A percentile compares a stretch with the other conserved stretches of the same genome.
These are phyloP conservation scores for Penicillium alfredii DNA, from an alignment of 495 filamentous ascomycete genomes.

Conservation along the genomic window DNA sequence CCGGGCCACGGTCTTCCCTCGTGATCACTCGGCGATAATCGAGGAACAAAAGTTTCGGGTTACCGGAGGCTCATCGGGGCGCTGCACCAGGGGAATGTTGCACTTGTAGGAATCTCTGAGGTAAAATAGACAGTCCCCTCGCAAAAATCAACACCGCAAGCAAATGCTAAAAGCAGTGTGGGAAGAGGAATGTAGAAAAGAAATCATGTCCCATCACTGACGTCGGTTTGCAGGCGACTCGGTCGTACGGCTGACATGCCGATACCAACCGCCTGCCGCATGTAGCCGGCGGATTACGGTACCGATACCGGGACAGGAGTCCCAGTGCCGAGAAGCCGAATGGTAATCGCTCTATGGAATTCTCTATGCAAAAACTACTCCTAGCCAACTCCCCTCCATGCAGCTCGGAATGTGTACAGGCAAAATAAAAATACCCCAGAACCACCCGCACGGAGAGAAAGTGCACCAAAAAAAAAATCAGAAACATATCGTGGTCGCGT, in stretches of 20 bases:
- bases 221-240: slow-evolving; percentile 20
- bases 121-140: not conserved
- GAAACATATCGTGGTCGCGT: slow-evolving; percentile 9
- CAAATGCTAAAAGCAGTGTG: slow-evolving; percentile 4
- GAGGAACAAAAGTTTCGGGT: slow-evolving; percentile 22
- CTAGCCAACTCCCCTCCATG: slow-evolving; percentile 12
- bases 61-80: slow-evolving; percentile 29
- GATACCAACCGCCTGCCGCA: slow-evolving; percentile 28
- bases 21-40: slow-evolving; percentile 28
- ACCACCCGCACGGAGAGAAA: slow-evolving; percentile 1
- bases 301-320: slow-evolving; percentile 8
- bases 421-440: slow-evolving; percentile 3
- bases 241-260: slow-evolving; percentile 34
- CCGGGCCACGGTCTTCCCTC: slow-evolving; percentile 19
- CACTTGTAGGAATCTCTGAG: slow-evolving; percentile 1
- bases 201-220: slow-evolving; percentile 12
- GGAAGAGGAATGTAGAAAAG: slow-evolving; percentile 8
- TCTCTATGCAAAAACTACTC: slow-evolving; percentile 2
- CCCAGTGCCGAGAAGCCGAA: slow-evolving; percentile 18
- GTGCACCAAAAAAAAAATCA: too few species aligned
- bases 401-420: slow-evolving; percentile 21
- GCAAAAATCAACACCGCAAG: too few species aligned
- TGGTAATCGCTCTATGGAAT: too few species aligned
- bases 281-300: slow-evolving; percentile 15
- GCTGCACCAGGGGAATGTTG: slow-evolving; percentile 6